These are phyloP conservation scores for Lolium rigidum DNA, from an alignment of 176 grass and related monocot genomes.

Conservation along the genomic window DNA sequence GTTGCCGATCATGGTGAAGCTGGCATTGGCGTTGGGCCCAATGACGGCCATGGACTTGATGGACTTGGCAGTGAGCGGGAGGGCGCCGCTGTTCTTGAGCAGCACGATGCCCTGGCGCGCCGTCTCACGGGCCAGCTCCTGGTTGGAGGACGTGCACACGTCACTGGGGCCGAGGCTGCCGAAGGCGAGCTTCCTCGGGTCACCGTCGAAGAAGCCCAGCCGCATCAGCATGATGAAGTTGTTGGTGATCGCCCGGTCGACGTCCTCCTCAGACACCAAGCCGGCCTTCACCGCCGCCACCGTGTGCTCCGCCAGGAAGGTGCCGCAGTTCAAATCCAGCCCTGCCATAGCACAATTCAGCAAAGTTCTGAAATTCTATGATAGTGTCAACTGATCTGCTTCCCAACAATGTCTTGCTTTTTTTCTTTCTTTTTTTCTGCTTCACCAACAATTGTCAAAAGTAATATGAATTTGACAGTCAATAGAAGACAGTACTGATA, in stretches of 20 bases:
- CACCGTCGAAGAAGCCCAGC: slow-evolving; percentile 91
- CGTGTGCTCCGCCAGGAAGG: slow-evolving; percentile 71
- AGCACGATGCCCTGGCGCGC: slow-evolving; percentile 94
- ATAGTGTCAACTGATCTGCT: not conserved
- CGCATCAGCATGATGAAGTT: slow-evolving; percentile 86
- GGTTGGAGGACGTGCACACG: slow-evolving; percentile 77
- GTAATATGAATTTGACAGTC: not conserved
- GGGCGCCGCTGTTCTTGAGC: slow-evolving; percentile 74
- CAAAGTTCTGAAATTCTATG: not conserved
- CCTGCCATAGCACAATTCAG: slow-evolving; percentile 41
- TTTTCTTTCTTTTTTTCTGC: not conserved
- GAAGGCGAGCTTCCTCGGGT: slow-evolving; percentile 71
- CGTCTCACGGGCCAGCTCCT: slow-evolving; percentile 81
- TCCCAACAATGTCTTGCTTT: too few relatives aligned
- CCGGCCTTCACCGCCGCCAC: slow-evolving; percentile 69
- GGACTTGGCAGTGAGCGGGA: slow-evolving; percentile 64
- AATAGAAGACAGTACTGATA: not conserved
- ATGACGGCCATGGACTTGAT: slow-evolving; percentile 84
- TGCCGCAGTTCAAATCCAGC: slow-evolving; percentile 89
- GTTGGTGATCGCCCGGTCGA: slow-evolving; percentile 86
- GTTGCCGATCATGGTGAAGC: slow-evolving; percentile 95
- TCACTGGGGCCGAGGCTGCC: slow-evolving; percentile 70
- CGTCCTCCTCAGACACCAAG: slow-evolving; percentile 63
- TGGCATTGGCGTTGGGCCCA: slow-evolving; percentile 94
- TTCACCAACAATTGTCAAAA: not conserved